Evolutionary conservation across 768 basidiomycete genomes (phyloP).

Genomic region (Amanita molliuscula): DNA sequence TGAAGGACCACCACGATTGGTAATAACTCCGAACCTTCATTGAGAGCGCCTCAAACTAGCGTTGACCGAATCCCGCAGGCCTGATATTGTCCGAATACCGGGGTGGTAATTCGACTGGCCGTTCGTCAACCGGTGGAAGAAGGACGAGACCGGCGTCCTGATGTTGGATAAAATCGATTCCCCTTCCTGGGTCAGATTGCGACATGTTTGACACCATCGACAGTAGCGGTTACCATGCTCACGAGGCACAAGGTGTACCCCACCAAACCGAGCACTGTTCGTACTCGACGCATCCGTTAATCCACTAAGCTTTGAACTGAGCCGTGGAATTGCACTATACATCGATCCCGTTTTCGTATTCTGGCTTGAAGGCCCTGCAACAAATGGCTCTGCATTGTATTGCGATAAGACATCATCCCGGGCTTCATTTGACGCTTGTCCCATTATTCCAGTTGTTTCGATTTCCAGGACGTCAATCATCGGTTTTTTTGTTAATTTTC

Average conservation of each 20-base stretch:
- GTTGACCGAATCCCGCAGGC: background rate
- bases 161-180: conserved; percentile 72
- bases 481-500: conserved; percentile 42
- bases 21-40: background rate
- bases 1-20: background rate
- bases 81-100: conserved; percentile 59
- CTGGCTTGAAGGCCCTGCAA: conserved; percentile 38
- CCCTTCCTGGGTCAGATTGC: conserved; percentile 12
- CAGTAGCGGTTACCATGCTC: too few relatives aligned
- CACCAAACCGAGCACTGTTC: too few relatives aligned
- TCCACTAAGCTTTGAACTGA: conserved; percentile 15
- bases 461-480: conserved; percentile 5
- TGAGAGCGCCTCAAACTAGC: background rate
- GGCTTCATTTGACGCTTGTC: background rate
- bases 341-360: conserved; percentile 10
- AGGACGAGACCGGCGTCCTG: conserved; percentile 65
- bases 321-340: background rate
- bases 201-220: background rate
- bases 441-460: too few relatives aligned
- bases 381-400: conserved; percentile 68
- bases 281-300: background rate
- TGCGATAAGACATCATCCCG: conserved; percentile 52
- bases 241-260: too few relatives aligned
- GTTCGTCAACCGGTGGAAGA: conserved; percentile 18
- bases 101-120: conserved; percentile 71